Percentiles rank a stretch among this genome's conserved stretches.
These are phyloP conservation scores for Neoscytalidium dimidiatum DNA, from an alignment of 2,329 filamentous ascomycete species.

Conservation along the genomic window DNA sequence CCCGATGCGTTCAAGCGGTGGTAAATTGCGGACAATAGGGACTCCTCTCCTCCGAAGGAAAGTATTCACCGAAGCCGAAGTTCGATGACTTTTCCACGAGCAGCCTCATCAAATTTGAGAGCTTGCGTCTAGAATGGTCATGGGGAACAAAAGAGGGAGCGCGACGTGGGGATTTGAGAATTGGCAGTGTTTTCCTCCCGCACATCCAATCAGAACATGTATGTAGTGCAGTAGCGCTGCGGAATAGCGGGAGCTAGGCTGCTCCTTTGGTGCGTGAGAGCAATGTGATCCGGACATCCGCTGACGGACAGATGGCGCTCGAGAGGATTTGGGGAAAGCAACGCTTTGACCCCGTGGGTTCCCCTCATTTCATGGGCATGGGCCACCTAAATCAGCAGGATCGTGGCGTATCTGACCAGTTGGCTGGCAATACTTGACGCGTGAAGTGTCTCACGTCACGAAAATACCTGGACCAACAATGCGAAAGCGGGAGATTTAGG, in stretches of 20 bases:
- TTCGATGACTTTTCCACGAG: too few species aligned
- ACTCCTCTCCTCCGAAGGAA: too few species aligned
- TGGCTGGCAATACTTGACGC: not conserved
- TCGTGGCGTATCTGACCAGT: not conserved
- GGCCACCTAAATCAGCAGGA: not conserved
- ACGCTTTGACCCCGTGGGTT: not conserved
- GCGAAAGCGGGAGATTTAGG: not conserved
- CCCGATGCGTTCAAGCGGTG: not conserved
- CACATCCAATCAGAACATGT: too few species aligned
- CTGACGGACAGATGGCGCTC: not conserved
- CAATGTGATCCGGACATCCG: not conserved
- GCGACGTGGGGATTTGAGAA: too few species aligned
- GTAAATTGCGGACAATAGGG: not conserved
- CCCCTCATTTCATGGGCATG: slow-evolving; percentile 9
- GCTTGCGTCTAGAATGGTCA: too few species aligned
- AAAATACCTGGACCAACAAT: not conserved
- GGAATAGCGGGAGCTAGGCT: not conserved
- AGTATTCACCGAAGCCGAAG: too few species aligned
- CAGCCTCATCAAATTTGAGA: too few species aligned
- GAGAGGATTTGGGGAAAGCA: not conserved
- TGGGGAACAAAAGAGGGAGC: too few species aligned
- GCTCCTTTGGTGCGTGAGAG: not conserved
- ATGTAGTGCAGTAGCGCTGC: not conserved
- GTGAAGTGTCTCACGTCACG: not conserved
- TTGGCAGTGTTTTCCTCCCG: not conserved